Percentiles rank a stretch among this genome's conserved stretches.
Evolutionary conservation across 176 grass and related monocot genomes (phyloP).

Genomic region (bread wheat (Triticum aestivum)): DNA sequence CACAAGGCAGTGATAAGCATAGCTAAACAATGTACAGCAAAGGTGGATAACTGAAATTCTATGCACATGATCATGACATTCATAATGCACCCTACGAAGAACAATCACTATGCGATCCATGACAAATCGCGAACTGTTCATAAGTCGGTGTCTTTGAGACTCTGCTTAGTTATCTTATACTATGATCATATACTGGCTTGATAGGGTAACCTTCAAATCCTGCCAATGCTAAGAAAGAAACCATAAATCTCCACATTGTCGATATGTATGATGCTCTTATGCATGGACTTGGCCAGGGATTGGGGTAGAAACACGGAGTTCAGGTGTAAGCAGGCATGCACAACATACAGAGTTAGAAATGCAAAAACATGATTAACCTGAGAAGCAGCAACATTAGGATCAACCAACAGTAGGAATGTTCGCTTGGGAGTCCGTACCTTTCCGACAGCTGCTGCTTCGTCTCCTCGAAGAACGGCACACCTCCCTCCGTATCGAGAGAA

Average conservation of each 20-base stretch:
- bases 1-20: background rate
- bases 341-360: background rate
- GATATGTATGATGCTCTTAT: background rate
- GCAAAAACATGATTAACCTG: background rate
- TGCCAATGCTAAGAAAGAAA: background rate
- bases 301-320: background rate
- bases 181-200: no score
- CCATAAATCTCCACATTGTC: background rate
- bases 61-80: conserved; percentile 8
- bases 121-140: background rate
- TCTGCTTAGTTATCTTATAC: background rate
- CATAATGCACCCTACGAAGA: background rate
- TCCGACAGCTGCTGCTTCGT: background rate
- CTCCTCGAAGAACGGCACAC: background rate
- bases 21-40: background rate
- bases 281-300: background rate
- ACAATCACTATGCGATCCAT: background rate
- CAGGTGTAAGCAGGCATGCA: conserved; percentile 1
- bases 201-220: background rate
- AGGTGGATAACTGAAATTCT: background rate
- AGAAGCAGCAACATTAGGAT: conserved; percentile 4
- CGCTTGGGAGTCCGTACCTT: background rate
- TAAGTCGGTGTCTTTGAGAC: background rate
- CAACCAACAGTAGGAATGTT: conserved; percentile 13
- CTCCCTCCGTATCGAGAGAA: background rate